Evolutionary conservation across 768 basidiomycete species (phyloP), one percentile per base, ranked within the genome.

Genomic region (Trametes coccinea): DNA sequence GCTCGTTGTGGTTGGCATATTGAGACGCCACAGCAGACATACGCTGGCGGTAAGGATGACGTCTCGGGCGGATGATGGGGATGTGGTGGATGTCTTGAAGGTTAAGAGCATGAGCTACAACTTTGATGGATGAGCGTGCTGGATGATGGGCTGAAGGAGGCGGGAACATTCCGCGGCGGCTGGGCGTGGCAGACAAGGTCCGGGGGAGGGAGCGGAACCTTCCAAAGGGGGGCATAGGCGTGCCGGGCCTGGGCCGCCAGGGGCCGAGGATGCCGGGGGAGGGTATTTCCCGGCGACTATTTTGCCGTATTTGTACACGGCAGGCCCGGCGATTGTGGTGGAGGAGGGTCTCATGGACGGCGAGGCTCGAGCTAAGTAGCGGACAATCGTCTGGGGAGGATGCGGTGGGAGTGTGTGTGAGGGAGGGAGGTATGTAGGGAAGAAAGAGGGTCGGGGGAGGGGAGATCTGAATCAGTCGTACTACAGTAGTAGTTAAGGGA

Each of bases 271-370:
- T 49, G 57, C 48, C 49, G 57, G 57, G 8, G n/a, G 17, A 33
- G 30, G 29, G 46, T 40, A 41, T 39, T 40, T 57, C 37, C 56
- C 56, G 22, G 37, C 13, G 47, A 7, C 5, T 57, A 49, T 52
- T 59, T 30, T 59, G 57, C 57, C 41, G 8, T 59, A 45, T 59
- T 59, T 59, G 57, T 44, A 59, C 57, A 51, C 57, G 47, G 56
- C 39, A 33, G 49, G 27, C 14, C 33, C 16, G 49, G 14, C 31
- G 34, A 39, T 5, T n/a, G 39, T 39, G 39, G 46, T 48, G 17
- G 40, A 22, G 11, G n/a, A 39, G 30, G 49, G 39, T 48, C 29
- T 51, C 44, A 43, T 52, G 41, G 48, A 45, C 57, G 33, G 34
- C 34, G 57, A 41, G 34, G 41, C 40, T 27, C 5, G 34, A 37